These are phyloP conservation scores for Phalaenopsis aphrodite DNA, from an alignment of 106 monocot species.

Conservation along the genomic window DNA sequence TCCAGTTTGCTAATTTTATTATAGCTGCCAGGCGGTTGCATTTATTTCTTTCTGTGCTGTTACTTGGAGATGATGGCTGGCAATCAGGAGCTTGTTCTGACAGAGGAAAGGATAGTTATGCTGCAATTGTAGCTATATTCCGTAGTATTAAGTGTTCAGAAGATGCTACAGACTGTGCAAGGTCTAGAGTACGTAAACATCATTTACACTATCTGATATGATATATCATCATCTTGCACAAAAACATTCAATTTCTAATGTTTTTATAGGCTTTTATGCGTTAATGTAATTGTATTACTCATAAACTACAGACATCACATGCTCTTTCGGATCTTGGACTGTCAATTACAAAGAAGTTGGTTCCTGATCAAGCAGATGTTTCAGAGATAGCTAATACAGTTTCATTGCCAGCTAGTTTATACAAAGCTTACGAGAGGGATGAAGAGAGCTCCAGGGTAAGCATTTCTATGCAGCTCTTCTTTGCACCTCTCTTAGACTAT, in stretches of 20 bases:
- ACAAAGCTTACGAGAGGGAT: conserved; percentile 35
- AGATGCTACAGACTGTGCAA: conserved; percentile 64
- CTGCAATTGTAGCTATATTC: conserved; percentile 55
- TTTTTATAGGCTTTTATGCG: neutral
- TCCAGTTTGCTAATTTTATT: conserved; percentile 14
- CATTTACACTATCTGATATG: neutral
- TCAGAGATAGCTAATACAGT: conserved; percentile 24
- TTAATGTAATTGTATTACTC: neutral
- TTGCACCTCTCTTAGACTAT: neutral
- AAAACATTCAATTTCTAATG: neutral
- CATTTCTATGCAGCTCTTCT: conserved; percentile 6
- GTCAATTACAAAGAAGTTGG: conserved; percentile 54
- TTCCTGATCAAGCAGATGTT: conserved; percentile 30
- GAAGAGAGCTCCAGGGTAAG: conserved; percentile 48
- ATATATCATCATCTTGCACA: neutral
- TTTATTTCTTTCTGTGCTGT: conserved; percentile 66
- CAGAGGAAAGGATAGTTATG: conserved; percentile 37
- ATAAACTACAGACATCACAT: conserved; percentile 47
- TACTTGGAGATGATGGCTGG: conserved; percentile 56
- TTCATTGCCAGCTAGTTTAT: conserved; percentile 57
- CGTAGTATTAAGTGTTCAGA: conserved; percentile 65
- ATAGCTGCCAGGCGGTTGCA: conserved; percentile 65
- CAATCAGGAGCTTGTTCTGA: conserved; percentile 28
- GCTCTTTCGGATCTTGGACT: conserved; percentile 81
- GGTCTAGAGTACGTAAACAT: conserved; percentile 52